Evolutionary conservation across 805 yeast species (phyloP).

Genomic region (Teunomyces gatunensis): DNA sequence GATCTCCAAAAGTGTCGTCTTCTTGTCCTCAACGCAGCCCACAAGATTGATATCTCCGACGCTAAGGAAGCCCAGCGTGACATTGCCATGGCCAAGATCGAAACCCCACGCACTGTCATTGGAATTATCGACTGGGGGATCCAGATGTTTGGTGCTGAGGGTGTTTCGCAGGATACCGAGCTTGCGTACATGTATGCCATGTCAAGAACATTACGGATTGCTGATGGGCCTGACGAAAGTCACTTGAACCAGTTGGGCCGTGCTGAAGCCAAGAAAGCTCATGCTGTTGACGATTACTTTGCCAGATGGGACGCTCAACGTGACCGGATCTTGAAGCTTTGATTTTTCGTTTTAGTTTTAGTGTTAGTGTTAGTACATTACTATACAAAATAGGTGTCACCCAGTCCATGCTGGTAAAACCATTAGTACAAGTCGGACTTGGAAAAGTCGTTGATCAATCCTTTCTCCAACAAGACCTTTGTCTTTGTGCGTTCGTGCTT

Average conservation of each 20-base stretch:
- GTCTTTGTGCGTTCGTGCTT: slow-evolving; percentile 44
- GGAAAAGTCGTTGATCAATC: slow-evolving; percentile 56
- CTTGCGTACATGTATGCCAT: slow-evolving; percentile 52
- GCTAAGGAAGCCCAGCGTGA: slow-evolving; percentile 55
- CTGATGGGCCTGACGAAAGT: slow-evolving; percentile 72
- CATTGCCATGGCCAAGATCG: slow-evolving; percentile 63
- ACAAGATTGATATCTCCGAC: slow-evolving; percentile 51
- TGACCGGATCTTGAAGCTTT: slow-evolving; percentile 26
- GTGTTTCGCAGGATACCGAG: slow-evolving; percentile 59
- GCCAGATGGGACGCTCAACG: slow-evolving; percentile 17
- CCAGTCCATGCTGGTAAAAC: neutral
- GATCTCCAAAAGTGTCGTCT: slow-evolving; percentile 53
- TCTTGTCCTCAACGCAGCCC: slow-evolving; percentile 59
- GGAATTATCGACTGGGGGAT: slow-evolving; percentile 59
- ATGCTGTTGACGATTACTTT: slow-evolving; percentile 35
- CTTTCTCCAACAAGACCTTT: slow-evolving; percentile 49
- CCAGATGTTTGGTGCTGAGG: slow-evolving; percentile 65
- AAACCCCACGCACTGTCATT: slow-evolving; percentile 54
- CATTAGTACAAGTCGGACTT: slow-evolving; percentile 56
- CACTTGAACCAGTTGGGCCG: slow-evolving; percentile 58
- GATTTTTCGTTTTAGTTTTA: slow-evolving; percentile 3
- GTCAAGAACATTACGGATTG: slow-evolving; percentile 56
- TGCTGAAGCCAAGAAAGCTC: slow-evolving; percentile 39
- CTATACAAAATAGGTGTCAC: neutral
- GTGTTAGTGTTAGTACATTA: neutral